Evolutionary conservation across 139 green algal species (phyloP).

Genomic region (Microglena sp.): DNA sequence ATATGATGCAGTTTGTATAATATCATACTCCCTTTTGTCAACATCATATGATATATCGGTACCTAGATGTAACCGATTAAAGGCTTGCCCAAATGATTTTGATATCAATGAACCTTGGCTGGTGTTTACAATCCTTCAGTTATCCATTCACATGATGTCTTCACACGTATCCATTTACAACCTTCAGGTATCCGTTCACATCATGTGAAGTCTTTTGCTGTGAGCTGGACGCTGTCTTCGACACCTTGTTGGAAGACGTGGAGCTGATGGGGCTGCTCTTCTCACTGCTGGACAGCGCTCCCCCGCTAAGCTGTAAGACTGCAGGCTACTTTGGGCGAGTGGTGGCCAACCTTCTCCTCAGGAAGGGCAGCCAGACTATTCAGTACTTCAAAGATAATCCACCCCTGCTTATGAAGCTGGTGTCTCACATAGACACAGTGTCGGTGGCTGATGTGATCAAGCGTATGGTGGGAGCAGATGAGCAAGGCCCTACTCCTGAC

Average conservation of each 20-base stretch:
- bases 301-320: constrained; percentile 60
- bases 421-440: constrained; percentile 69
- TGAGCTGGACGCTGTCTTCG: constrained; percentile 90
- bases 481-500: no score
- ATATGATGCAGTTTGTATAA: no score
- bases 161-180: no score
- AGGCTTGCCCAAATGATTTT: no score
- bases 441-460: constrained; percentile 75
- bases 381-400: constrained; percentile 49
- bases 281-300: constrained; percentile 48
- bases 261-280: constrained; percentile 76
- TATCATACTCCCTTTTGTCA: no score
- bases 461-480: constrained; percentile 74
- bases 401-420: constrained; percentile 19
- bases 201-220: constrained; percentile 95
- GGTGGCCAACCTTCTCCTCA: constrained; percentile 64
- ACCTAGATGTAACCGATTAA: no score
- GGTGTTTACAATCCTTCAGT: no score
- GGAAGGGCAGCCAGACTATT: constrained; percentile 59
- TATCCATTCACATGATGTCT: no score
- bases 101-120: no score
- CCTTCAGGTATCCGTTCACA: constrained; percentile 82
- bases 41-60: no score
- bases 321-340: constrained; percentile 91
- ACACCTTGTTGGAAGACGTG: constrained; percentile 70